phyloP scores from a whole-genome alignment of 2,329 filamentous ascomycete species.

The Diaporthe sp. region DNA sequence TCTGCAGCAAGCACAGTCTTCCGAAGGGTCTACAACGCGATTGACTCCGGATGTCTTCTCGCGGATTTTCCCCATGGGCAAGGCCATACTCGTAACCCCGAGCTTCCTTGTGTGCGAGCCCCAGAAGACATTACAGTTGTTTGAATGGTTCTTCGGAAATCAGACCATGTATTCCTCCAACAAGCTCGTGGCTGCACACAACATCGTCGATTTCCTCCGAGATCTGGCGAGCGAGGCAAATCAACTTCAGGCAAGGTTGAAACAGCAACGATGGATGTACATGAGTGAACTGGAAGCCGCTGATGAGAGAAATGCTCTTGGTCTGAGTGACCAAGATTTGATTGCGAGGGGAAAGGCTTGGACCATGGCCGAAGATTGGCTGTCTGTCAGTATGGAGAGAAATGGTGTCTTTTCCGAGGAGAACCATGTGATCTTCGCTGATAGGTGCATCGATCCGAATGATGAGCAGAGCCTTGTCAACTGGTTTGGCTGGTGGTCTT shows the following conservation, averaged over 20 bases:
- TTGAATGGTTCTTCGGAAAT: conserved; percentile 56
- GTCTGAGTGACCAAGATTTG: conserved; percentile 37
- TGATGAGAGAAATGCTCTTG: conserved; percentile 14
- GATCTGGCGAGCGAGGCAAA: conserved; percentile 53
- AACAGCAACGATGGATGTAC: conserved; percentile 37
- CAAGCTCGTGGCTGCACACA: conserved; percentile 53
- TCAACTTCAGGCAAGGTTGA: conserved; percentile 39
- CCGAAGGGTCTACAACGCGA: conserved; percentile 38
- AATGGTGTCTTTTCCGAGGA: conserved; percentile 50
- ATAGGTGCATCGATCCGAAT: conserved; percentile 64
- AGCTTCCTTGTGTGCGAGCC: conserved; percentile 65
- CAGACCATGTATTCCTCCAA: conserved; percentile 43
- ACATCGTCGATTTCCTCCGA: conserved; percentile 53
- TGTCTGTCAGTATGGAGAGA: conserved; percentile 29
- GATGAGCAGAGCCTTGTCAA: conserved; percentile 75
- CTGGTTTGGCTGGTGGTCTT: conserved; percentile 73
- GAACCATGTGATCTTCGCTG: conserved; percentile 60
- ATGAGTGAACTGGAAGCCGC: conserved; percentile 31
- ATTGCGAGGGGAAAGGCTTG: conserved; percentile 33
- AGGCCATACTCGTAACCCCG: conserved; percentile 62
- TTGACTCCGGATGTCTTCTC: conserved; percentile 36
- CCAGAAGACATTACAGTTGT: conserved; percentile 51
- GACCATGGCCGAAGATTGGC: conserved; percentile 14
- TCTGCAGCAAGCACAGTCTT: conserved; percentile 49
- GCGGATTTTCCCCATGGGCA: conserved; percentile 60